Evolutionary conservation across 495 filamentous ascomycete species (phyloP), one percentile per base, ranked within the genome.

Genomic region (Xanthoparmelia taractica): DNA sequence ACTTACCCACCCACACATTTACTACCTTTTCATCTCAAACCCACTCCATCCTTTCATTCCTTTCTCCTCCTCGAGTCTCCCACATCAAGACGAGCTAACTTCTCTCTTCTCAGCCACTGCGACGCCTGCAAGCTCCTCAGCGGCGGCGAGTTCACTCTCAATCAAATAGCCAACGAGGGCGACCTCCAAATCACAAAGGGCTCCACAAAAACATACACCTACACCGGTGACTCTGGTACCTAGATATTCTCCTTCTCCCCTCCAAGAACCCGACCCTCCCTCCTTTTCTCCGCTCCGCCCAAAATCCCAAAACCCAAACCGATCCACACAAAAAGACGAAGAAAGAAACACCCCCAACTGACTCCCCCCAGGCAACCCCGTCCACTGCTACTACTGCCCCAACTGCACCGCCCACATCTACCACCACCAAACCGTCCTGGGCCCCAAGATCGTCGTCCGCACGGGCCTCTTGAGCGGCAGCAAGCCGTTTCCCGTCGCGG

Each of bases 371-470:
- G 77, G 79, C 63, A 80, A 82, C 4, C 65, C 72, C 4, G 79
- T 82, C 37, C 59, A 80, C 70, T 82, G 80, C 73, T 81, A 77
- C 70, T 82, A 79, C 68, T 82, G 79, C 70, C 77, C 77, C 31
- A 81, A 77, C 61, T 81, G 79, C 75, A 81, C 76, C 56, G 67
- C 73, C 6, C 80, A 82, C 62, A 63, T 74, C 34, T 82, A 82
- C 70, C 80, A 82, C 70, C 78, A 81, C 67, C 79, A 81, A 63
- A 72, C 69, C 38, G 74, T 78, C 57, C 72, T 80, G 71, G 77
- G 77, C 54, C 43, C 43, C 66, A 77, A 74, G 52, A 73, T 80
- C 63, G 70, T 82, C 52, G 69, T 78, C 17, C 75, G 79, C 61
- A 83, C 79, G 20, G 72, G 67, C 8, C 65, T 81, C 29, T 67